Conservation (phyloP, 2,329 filamentous ascomycete genomes). For the Apiospora arundinis region DNA sequence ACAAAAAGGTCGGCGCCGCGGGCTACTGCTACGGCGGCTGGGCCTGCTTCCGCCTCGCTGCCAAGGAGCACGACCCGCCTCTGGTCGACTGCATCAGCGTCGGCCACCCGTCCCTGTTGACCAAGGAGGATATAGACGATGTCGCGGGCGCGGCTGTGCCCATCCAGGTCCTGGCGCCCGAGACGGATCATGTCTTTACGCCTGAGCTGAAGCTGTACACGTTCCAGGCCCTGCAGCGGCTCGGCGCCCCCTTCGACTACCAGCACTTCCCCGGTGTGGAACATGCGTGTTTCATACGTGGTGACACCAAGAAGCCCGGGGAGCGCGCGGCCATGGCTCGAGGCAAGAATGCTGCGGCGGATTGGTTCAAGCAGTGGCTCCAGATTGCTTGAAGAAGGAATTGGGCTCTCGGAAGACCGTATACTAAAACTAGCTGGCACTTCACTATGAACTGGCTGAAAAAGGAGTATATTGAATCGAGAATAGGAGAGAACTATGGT, state of each 20-base stretch:
- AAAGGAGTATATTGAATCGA: background rate
- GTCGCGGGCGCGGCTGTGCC: conserved; percentile 45
- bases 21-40: conserved; percentile 56
- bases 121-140: conserved; percentile 49
- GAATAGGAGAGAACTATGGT: background rate
- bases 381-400: background rate
- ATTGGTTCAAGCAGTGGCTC: conserved; percentile 48
- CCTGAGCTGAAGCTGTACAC: conserved; percentile 53
- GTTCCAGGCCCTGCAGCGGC: conserved; percentile 45
- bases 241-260: conserved; percentile 54
- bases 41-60: conserved; percentile 50
- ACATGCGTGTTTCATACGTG: conserved; percentile 53
- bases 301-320: conserved; percentile 43
- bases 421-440: too few species aligned
- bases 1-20: conserved; percentile 47
- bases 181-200: conserved; percentile 51
- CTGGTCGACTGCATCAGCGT: conserved; percentile 50
- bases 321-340: conserved; percentile 53
- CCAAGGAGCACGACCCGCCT: conserved; percentile 37
- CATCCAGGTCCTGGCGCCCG: conserved; percentile 46
- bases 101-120: conserved; percentile 49
- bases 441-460: background rate
- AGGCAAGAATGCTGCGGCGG: conserved; percentile 54
- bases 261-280: conserved; percentile 55
- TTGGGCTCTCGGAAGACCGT: background rate